Evolutionary conservation across 192 early-diverging fungal species (phyloP), one percentile per base, ranked within the genome.

Genomic region (Coemansia aciculifera): DNA sequence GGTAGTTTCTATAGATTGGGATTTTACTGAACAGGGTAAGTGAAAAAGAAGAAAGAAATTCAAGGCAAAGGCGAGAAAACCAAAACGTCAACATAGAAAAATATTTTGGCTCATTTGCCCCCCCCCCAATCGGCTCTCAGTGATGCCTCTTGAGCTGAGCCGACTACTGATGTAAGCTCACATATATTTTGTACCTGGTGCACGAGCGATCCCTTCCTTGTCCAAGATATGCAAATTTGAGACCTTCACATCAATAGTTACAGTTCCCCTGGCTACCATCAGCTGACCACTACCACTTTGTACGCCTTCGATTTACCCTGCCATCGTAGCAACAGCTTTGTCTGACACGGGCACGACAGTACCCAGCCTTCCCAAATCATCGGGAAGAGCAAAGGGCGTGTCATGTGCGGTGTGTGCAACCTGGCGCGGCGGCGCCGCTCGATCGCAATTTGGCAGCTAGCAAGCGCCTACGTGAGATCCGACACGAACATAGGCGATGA

Each of bases 111-210:
- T 51, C 44, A 10, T 8, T 48, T 23, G 12, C 15, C 31, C 24
- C 27, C 48, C 24, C 51, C 48, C 24, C 51, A 54, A 15, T 57
- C 54, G 29, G 54, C 54, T 57, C 29, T 2, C 3, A 27, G 4
- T 27, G 36, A 34, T 36, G 36, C 51, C 34, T 39, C 3, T 5
- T 37, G 64, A 66, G 51, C 52, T 31, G 64, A 66, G 46, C 49
- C 46, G 64, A 52, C 3, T 27, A 23, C 17, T 10, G 21, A 27
- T 31, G 38, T 9, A 7, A 17, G 37, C 42, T 17, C 42, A 27
- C 29, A 36, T 36, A 36, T 36, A 36, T 36, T 36, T 48, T 1
- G 27, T 27, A n/a, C 8, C 5, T 21, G 40, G 15, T 48, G 19
- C 9, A 48, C 21, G 8, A 21, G 46, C 46, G 46, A 48, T 48